A percentile compares a stretch with the other conserved stretches of the same genome.
Evolutionary conservation across 257 asterid species (phyloP).

Genomic region (Nicotiana obtusifolia): DNA sequence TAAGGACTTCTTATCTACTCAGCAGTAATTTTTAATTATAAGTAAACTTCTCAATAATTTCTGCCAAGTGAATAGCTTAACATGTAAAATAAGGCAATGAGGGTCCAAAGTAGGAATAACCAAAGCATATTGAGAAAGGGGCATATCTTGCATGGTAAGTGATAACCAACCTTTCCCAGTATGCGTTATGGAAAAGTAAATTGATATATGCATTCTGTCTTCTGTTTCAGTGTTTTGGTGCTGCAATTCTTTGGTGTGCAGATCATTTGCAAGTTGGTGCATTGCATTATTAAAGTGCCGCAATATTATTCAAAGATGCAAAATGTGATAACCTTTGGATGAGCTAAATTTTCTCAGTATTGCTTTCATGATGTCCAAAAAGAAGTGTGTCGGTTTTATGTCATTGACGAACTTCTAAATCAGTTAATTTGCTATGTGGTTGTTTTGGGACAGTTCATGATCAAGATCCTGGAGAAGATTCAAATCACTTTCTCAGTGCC

Average conservation of each 20-base stretch:
- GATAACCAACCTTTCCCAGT: neutral
- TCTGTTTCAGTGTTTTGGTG: neutral
- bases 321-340: neutral
- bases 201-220: neutral
- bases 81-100: neutral
- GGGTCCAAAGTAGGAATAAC: neutral
- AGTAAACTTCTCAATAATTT: neutral
- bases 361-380: neutral
- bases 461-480: neutral
- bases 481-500: neutral
- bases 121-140: no score
- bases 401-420: neutral
- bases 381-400: neutral
- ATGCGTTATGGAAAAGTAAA: neutral
- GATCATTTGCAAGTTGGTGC: neutral
- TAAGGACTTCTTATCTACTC: no score
- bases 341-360: neutral
- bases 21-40: neutral
- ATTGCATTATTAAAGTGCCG: neutral
- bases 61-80: neutral
- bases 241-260: neutral
- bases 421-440: neutral
- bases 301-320: neutral
- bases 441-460: neutral
- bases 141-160: conserved; percentile 2